Evolutionary conservation across 352 stramenopile genomes (phyloP).

Genomic region (Phytophthora colocasiae): DNA sequence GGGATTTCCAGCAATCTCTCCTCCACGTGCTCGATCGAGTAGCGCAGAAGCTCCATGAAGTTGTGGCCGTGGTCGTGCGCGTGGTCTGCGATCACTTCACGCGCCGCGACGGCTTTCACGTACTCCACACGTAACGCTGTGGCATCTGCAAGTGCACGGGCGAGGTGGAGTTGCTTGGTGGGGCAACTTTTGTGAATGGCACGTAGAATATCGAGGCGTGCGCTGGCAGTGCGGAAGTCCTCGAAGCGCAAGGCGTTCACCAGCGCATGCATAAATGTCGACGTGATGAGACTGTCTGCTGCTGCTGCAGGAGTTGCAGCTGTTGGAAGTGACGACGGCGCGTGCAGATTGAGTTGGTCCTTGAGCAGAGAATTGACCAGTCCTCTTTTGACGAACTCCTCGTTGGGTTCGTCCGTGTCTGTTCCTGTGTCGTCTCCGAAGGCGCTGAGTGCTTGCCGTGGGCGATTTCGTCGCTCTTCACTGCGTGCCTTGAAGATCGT

Average conservation of each 20-base stretch:
- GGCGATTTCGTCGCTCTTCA: conserved; percentile 32
- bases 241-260: conserved; percentile 86
- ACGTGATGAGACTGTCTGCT: conserved; percentile 78
- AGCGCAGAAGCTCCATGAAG: conserved; percentile 84
- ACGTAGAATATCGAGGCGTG: conserved; percentile 80
- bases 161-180: conserved; percentile 70
- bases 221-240: conserved; percentile 86
- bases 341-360: conserved; percentile 56
- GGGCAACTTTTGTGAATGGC: conserved; percentile 87
- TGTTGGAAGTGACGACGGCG: conserved; percentile 28
- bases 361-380: conserved; percentile 81
- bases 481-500: conserved; percentile 76
- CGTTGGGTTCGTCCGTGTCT: conserved; percentile 83
- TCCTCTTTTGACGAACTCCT: conserved; percentile 85
- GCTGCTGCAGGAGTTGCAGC: conserved; percentile 45
- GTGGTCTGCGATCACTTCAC: conserved; percentile 60
- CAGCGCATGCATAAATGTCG: conserved; percentile 78
- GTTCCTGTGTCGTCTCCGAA: conserved; percentile 83
- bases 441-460: conserved; percentile 53
- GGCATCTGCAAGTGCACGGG: conserved; percentile 75
- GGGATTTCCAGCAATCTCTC: conserved; percentile 37
- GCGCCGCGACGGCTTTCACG: conserved; percentile 54
- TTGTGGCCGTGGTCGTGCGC: conserved; percentile 80
- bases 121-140: conserved; percentile 75
- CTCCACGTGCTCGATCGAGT: conserved; percentile 82